Evolutionary conservation across 768 basidiomycete species (phyloP).

Genomic region (Dacryopinax primogenitus): DNA sequence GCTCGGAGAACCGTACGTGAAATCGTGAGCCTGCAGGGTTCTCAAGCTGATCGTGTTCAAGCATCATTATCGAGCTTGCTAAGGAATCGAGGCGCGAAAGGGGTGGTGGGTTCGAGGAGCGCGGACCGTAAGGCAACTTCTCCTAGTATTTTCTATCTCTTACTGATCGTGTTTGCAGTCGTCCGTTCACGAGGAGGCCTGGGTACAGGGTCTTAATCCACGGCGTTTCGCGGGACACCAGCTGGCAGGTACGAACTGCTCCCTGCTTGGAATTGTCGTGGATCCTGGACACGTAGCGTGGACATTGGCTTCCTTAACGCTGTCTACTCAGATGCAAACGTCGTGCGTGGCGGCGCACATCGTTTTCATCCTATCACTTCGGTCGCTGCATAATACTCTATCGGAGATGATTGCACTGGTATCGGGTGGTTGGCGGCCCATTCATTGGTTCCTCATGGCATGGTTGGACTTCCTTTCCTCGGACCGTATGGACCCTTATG

Average conservation of each 20-base stretch:
- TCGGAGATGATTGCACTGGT: neutral
- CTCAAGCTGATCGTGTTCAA: slow-evolving; percentile 25
- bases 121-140: slow-evolving; percentile 29
- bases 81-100: slow-evolving; percentile 74
- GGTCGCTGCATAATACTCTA: slow-evolving; percentile 2
- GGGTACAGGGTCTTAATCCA: slow-evolving; percentile 75
- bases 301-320: too few relatives aligned
- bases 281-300: neutral
- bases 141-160: slow-evolving; percentile 14
- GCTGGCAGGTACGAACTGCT: slow-evolving; percentile 85
- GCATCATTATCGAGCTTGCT: slow-evolving; percentile 92
- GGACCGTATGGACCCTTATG: slow-evolving; percentile 1
- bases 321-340: too few relatives aligned
- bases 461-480: neutral
- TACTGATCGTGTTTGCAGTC: slow-evolving; percentile 4
- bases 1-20: slow-evolving; percentile 64
- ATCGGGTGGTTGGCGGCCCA: neutral
- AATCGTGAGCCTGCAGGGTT: neutral
- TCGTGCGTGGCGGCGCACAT: too few relatives aligned
- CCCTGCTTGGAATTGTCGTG: slow-evolving; percentile 13
- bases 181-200: slow-evolving; percentile 40
- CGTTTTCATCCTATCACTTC: neutral
- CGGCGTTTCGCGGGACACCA: slow-evolving; percentile 85
- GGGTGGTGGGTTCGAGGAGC: slow-evolving; percentile 56
- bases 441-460: neutral